Percentiles rank a stretch among this genome's conserved stretches.
These are phyloP conservation scores for Fusarium drepaniforme DNA, from an alignment of 2,329 filamentous ascomycete genomes.

Conservation along the genomic window DNA sequence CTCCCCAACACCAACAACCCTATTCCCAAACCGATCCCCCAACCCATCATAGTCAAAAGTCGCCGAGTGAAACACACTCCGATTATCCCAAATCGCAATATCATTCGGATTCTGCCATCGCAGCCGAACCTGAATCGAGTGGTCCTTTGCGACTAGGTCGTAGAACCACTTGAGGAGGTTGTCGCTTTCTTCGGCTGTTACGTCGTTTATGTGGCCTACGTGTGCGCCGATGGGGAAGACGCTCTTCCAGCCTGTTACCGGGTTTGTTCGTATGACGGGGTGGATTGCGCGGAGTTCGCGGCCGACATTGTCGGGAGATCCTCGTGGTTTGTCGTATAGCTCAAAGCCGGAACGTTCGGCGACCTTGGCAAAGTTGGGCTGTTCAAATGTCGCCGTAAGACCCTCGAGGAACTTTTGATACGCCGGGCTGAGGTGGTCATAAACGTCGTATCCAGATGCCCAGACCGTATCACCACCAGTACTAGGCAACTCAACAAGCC, in stretches of 20 bases:
- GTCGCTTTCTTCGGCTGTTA: constrained; percentile 61
- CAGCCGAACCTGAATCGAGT: constrained; percentile 66
- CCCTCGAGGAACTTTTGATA: constrained; percentile 70
- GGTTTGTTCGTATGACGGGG: constrained; percentile 68
- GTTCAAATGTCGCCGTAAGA: constrained; percentile 66
- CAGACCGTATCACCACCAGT: constrained; percentile 73
- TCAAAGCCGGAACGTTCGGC: constrained; percentile 59
- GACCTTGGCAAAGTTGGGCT: constrained; percentile 62
- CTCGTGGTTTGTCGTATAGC: constrained; percentile 59
- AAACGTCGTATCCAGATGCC: constrained; percentile 76
- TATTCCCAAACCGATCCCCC: constrained; percentile 61
- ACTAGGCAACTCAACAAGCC: constrained; percentile 65
- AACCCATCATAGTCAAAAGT: constrained; percentile 63
- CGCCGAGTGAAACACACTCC: constrained; percentile 67
- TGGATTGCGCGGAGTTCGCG: constrained; percentile 61
- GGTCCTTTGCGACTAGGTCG: constrained; percentile 64
- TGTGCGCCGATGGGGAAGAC: constrained; percentile 66
- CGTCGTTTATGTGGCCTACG: constrained; percentile 62
- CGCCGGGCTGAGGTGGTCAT: constrained; percentile 70
- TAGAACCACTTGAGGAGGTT: constrained; percentile 65
- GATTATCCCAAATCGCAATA: constrained; percentile 69
- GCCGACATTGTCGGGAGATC: constrained; percentile 64
- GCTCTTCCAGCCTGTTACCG: constrained; percentile 69
- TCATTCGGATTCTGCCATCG: constrained; percentile 61
- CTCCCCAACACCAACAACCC: constrained; percentile 67